Percentiles rank a stretch among this genome's conserved stretches.
Conservation (phyloP, 441 rosid species). For the Gossypium davidsonii region DNA sequence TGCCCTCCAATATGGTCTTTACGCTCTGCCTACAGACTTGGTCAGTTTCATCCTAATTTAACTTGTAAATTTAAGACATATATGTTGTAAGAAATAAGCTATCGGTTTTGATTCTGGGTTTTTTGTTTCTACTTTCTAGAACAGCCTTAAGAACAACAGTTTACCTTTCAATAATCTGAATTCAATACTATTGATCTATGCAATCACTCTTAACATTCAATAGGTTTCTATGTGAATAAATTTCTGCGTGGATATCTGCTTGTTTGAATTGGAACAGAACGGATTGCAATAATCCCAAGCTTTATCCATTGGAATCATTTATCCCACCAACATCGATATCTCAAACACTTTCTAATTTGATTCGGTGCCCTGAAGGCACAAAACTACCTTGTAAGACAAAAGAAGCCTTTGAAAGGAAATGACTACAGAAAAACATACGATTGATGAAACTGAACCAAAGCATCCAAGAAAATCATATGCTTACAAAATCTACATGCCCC, state of each 20-base stretch:
- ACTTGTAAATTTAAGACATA: not conserved
- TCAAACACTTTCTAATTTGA: not conserved
- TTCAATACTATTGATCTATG: not conserved
- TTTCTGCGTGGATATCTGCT: not conserved
- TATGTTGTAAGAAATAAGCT: not conserved
- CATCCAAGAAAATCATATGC: not conserved
- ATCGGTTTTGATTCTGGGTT: not conserved
- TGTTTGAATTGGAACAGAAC: not conserved
- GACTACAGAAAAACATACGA: not conserved
- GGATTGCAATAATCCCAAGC: slow-evolving; percentile 1
- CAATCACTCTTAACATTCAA: not conserved
- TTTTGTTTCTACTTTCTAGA: not conserved
- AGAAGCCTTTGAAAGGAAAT: not conserved
- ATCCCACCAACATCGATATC: not conserved
- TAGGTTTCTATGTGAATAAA: not conserved
- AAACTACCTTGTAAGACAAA: not conserved
- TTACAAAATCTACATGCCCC: not conserved
- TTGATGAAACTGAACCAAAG: not conserved
- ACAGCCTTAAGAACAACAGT: not conserved
- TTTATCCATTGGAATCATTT: not conserved
- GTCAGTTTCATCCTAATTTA: not conserved
- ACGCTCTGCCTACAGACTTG: not conserved
- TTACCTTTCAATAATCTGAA: not conserved
- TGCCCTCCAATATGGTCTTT: not conserved
- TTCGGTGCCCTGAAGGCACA: not conserved